A percentile compares a stretch with the other conserved stretches of the same genome.
These are phyloP conservation scores for Fallopia convolvulus DNA, from an alignment of 148 eudicot genomes.

Conservation along the genomic window DNA sequence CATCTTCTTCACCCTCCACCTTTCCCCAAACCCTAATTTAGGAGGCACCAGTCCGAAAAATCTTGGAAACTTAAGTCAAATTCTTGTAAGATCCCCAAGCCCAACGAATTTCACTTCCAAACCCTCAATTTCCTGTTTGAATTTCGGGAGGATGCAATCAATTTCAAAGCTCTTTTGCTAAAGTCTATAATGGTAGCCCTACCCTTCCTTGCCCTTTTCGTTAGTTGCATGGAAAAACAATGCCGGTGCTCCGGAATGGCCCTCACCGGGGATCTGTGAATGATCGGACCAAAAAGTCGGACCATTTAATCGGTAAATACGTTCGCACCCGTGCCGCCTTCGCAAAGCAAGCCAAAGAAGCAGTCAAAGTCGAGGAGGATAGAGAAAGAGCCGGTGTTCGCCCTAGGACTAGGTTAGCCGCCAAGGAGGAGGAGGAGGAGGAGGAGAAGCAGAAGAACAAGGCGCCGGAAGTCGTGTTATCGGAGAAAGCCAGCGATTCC, in stretches of 20 bases:
- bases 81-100: neutral
- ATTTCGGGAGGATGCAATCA: neutral
- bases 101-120: neutral
- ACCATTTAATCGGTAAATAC: constrained; percentile 12
- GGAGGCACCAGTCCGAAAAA: neutral
- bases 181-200: constrained; percentile 9
- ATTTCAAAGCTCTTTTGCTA: neutral
- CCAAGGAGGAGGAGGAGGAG: constrained; percentile 9
- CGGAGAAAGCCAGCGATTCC: neutral
- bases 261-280: neutral
- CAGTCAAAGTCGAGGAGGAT: neutral
- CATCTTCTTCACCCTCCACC: neutral
- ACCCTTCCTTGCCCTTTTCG: neutral
- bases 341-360: constrained; percentile 12
- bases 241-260: constrained; percentile 12
- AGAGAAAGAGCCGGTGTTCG: neutral
- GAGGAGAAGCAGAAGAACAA: constrained; percentile 14
- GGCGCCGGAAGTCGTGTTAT: constrained; percentile 18
- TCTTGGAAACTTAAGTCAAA: neutral
- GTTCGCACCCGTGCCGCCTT: constrained; percentile 17
- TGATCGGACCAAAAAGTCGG: constrained; percentile 8
- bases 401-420: constrained; percentile 17
- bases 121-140: neutral
- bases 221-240: constrained; percentile 16
- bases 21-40: constrained; percentile 4